Percentiles rank a stretch among this genome's conserved stretches.
Evolutionary conservation across 1,284 basidiomycete species (phyloP).

Genomic region (Ustilago lituana): DNA sequence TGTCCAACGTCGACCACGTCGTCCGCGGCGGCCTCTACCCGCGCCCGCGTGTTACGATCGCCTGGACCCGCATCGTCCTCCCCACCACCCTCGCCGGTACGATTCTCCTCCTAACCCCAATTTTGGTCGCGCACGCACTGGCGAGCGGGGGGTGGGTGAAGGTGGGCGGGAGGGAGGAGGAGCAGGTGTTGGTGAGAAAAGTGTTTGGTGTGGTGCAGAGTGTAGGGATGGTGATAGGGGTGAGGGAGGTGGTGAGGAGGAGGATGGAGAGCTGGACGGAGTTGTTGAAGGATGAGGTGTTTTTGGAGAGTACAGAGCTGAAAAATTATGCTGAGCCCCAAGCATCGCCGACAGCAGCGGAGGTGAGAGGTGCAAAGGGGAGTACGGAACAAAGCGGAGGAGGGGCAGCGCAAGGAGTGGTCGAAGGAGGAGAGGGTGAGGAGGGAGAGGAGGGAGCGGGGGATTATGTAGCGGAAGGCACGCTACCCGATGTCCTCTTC

Average conservation of each 20-base stretch:
- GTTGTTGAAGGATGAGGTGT: constrained; percentile 61
- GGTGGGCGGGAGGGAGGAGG: constrained; percentile 2
- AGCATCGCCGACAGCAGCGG: background rate
- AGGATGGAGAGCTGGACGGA: constrained; percentile 57
- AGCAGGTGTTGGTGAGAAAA: constrained; percentile 28
- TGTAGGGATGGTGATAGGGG: background rate
- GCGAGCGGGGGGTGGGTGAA: background rate
- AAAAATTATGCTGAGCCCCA: constrained; percentile 52
- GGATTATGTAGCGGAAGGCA: constrained; percentile 26
- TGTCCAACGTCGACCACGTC: constrained; percentile 16
- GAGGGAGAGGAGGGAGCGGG: background rate
- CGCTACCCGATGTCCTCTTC: constrained; percentile 39
- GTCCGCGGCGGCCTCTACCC: constrained; percentile 21
- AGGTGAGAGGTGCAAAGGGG: background rate
- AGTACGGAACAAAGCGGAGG: background rate
- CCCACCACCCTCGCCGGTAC: background rate
- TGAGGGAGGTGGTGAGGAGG: constrained; percentile 6
- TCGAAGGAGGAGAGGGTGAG: too few species aligned
- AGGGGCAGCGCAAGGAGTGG: background rate
- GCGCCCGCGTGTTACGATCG: constrained; percentile 8
- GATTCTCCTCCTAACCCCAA: constrained; percentile 2
- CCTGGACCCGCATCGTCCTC: constrained; percentile 25
- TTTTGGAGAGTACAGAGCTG: constrained; percentile 61
- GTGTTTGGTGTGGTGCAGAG: constrained; percentile 20
- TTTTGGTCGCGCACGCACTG: constrained; percentile 4